Base-by-base conservation (phyloP, 148 eudicot species). In the Fagopyrum homotropicum region DNA sequence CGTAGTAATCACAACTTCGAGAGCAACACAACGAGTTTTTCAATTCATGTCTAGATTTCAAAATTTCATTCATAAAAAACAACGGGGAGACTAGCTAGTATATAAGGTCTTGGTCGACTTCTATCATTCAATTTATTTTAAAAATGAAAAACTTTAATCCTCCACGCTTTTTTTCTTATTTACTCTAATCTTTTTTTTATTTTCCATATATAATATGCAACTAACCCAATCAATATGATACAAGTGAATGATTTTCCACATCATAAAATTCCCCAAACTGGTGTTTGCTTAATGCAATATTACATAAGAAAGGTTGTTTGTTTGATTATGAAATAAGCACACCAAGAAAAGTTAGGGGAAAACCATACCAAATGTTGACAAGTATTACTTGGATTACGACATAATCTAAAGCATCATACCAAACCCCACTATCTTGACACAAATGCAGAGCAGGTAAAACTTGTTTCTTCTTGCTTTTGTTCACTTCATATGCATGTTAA, bases 401-500 rank as follows among this genome's bases (percentile, higher is more conserved):
- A 16, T 22, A 57, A 19, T 22, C 30, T 17, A 15, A 15, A 57
- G 63, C 30, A 22, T 7, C 11, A 22, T 22, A 61, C 68, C 68
- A 61, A 61, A 61, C 29, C 68, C 68, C 44, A 61, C 68, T 61
- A 26, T 61, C 68, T 29, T 61, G 68, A 61, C 29, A 57, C 9
- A 57, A 55, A 57, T 57, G 63, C 9, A 22, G 63, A 57, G 63
- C 35, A 57, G 63, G 63, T 57, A 57, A 17, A 26, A 17, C 63
- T 57, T 30, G 19, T 57, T 57, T 16, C 19, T 4, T 59, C 29
- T 59, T 2, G 12, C 40, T 19, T 22, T 59, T 7, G 4, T 22
- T 59, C 30, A 59, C 6, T 22, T 15, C 26, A 56, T 1, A 56
- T 16, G 26, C 7, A 52, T 15, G 6, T 19, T 54, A 54, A 54